Evolutionary conservation across 805 yeast genomes (phyloP), one percentile per base, ranked within the genome.

Genomic region (Saccharomycopsis guyanensis): DNA sequence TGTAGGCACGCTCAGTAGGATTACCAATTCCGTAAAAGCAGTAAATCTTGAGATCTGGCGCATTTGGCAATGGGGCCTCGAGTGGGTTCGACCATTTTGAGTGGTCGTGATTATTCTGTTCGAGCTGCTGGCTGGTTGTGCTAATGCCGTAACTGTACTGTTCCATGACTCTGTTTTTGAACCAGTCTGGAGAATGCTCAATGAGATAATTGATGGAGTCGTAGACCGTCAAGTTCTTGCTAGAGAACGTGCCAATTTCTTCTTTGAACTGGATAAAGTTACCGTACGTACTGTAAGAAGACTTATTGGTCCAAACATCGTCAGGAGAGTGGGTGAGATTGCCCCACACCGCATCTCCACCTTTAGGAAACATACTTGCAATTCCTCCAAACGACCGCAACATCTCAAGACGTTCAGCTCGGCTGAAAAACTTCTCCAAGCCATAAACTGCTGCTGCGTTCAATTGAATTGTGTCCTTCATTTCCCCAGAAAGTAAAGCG

Each of bases 1-100:
- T 76, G 64, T 93, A 93, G 0, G 95, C 89, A 38, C 98, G 73
- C 63, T 93, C 98, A 0, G 98, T 91, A 19, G 95, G 94, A 54
- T 88, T 91, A 5, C 96, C 95, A n/a, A 88, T 87, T 3, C 98
- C 98, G 58, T 93, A 93, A 57, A 93, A 81, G 58, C 96, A 86
- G 63, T 70, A 93, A 7, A 88, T 70, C 54, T 86, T 84, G 82
- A 93, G 69, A 59, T 86, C 86, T 2, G 97, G 97, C 0, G 98
- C 98, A 58, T 84, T 71, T 1, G 98, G 98, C 37, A 93, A 72
- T 3, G 91, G 77, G 0, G 80, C 96, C 61, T 93, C 97, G 40
- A 93, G 68, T 2, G 98, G 98, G 59, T 93, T 93, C n/a, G 80
- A 64, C 98, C 98, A 93, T 60, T 84, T 87, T 41, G 75, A 69